Evolutionary conservation across 139 green algal species (phyloP).

Genomic region (Volvox reticuliferus): DNA sequence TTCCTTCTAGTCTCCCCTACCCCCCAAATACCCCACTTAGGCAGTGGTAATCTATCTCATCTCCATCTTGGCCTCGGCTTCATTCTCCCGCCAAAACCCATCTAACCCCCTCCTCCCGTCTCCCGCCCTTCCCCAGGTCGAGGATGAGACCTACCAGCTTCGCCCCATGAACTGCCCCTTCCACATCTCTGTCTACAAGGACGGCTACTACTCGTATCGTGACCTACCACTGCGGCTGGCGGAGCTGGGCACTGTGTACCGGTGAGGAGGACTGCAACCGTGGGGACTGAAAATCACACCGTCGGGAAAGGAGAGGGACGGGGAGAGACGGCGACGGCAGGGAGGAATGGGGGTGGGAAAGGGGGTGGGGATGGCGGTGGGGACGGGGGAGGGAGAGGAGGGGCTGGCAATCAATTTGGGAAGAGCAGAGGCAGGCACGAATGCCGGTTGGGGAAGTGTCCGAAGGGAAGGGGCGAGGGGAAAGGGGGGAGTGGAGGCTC

Average conservation of each 20-base stretch:
- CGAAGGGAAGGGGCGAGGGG: background rate
- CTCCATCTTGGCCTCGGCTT: background rate
- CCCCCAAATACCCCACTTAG: too few relatives aligned
- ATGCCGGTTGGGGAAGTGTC: background rate
- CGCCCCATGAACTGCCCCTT: constrained; percentile 99
- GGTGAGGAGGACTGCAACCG: constrained; percentile 45
- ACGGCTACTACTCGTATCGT: constrained; percentile 73
- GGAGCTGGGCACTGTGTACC: constrained; percentile 98
- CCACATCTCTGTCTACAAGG: constrained; percentile 96
- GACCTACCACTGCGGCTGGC: constrained; percentile 95
- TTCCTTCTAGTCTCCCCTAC: too few relatives aligned
- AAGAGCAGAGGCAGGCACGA: background rate
- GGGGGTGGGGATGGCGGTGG: too few relatives aligned
- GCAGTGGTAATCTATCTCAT: too few relatives aligned
- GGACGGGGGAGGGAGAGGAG: background rate
- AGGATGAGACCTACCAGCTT: constrained; percentile 96
- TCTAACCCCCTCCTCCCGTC: background rate
- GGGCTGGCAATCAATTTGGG: background rate
- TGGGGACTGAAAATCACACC: background rate
- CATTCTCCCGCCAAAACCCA: too few relatives aligned
- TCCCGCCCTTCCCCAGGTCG: constrained; percentile 68
- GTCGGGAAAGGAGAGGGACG: background rate
- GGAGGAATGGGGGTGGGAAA: too few relatives aligned
- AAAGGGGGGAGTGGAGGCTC: background rate
- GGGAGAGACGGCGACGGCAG: too few relatives aligned